These are phyloP conservation scores for Stemphylium beticola DNA, from an alignment of 2,329 filamentous ascomycete genomes.

Conservation along the genomic window DNA sequence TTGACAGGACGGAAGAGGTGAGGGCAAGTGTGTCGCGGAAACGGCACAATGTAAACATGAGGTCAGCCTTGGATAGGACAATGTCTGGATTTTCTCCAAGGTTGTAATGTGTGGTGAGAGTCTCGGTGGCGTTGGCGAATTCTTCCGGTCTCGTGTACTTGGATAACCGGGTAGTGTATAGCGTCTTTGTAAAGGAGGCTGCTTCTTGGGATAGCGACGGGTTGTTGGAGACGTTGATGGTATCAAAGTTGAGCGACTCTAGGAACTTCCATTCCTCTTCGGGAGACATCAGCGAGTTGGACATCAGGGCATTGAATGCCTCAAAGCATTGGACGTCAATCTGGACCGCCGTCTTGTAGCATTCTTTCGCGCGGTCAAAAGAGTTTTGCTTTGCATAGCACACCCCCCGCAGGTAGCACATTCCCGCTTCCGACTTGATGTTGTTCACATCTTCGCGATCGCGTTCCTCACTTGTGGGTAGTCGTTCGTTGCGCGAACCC, in stretches of 20 bases:
- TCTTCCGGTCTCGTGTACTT: slow-evolving; percentile 90
- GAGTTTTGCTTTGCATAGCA: slow-evolving; percentile 98
- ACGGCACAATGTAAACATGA: slow-evolving; percentile 91
- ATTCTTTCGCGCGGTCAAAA: slow-evolving; percentile 95
- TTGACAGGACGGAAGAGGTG: slow-evolving; percentile 80
- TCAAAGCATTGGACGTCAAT: slow-evolving; percentile 99
- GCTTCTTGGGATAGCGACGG: slow-evolving; percentile 78
- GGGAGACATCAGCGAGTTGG: slow-evolving; percentile 88
- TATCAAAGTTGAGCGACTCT: slow-evolving; percentile 87
- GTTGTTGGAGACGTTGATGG: slow-evolving; percentile 71
- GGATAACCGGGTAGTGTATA: slow-evolving; percentile 93
- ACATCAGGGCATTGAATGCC: slow-evolving; percentile 96
- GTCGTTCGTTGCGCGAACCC: slow-evolving; percentile 56
- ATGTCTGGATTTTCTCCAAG: slow-evolving; percentile 87
- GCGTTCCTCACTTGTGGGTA: slow-evolving; percentile 65
- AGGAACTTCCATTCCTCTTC: slow-evolving; percentile 90
- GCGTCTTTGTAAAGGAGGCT: slow-evolving; percentile 90
- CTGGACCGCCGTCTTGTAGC: slow-evolving; percentile 95
- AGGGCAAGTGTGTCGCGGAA: slow-evolving; percentile 86
- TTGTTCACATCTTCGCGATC: slow-evolving; percentile 74
- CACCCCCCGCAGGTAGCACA: slow-evolving; percentile 93
- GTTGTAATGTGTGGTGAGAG: slow-evolving; percentile 90
- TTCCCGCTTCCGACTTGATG: slow-evolving; percentile 89
- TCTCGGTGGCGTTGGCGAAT: slow-evolving; percentile 86
- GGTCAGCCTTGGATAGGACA: slow-evolving; percentile 85